Percentiles rank a stretch among this genome's conserved stretches.
Evolutionary conservation across 768 basidiomycete species (phyloP).

Genomic region (Strobilomyces dryophilus): DNA sequence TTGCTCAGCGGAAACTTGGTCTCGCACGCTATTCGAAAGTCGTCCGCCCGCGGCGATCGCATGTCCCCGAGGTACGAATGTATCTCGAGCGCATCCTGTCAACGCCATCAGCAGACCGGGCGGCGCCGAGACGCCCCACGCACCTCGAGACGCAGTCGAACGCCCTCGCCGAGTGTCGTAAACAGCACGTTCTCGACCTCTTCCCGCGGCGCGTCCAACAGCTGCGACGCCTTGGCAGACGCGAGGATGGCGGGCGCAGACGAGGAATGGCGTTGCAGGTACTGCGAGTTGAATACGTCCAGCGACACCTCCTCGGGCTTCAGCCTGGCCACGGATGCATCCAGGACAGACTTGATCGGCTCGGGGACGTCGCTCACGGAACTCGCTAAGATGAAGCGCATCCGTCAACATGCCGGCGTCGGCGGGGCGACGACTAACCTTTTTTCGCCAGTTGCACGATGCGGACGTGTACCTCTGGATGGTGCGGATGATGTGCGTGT

Average conservation of each 20-base stretch:
- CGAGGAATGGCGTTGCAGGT: slow-evolving; percentile 58
- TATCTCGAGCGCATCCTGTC: slow-evolving; percentile 50
- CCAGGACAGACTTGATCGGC: slow-evolving; percentile 48
- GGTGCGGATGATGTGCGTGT: slow-evolving; percentile 44
- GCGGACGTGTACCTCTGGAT: slow-evolving; percentile 71
- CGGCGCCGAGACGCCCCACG: background rate
- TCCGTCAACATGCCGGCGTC: background rate
- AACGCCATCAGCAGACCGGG: background rate
- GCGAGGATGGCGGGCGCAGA: slow-evolving; percentile 56
- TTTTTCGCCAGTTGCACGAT: slow-evolving; percentile 57
- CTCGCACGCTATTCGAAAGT: slow-evolving; percentile 56
- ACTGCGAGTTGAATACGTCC: slow-evolving; percentile 72
- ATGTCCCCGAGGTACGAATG: slow-evolving; percentile 47
- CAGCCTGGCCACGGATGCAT: slow-evolving; percentile 43
- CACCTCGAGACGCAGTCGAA: slow-evolving; percentile 48
- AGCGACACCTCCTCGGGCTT: slow-evolving; percentile 54
- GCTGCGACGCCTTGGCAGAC: slow-evolving; percentile 51
- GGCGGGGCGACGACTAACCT: slow-evolving; percentile 35
- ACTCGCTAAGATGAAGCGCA: slow-evolving; percentile 36
- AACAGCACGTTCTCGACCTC: slow-evolving; percentile 64
- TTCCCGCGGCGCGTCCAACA: slow-evolving; percentile 44
- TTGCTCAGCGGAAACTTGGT: slow-evolving; percentile 57
- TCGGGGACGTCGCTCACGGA: slow-evolving; percentile 41
- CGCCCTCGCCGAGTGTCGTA: slow-evolving; percentile 39
- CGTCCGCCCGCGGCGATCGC: slow-evolving; percentile 51